Conservation (phyloP, 225 moss, liverwort and hornwort genomes). For the Bryum argenteum region DNA sequence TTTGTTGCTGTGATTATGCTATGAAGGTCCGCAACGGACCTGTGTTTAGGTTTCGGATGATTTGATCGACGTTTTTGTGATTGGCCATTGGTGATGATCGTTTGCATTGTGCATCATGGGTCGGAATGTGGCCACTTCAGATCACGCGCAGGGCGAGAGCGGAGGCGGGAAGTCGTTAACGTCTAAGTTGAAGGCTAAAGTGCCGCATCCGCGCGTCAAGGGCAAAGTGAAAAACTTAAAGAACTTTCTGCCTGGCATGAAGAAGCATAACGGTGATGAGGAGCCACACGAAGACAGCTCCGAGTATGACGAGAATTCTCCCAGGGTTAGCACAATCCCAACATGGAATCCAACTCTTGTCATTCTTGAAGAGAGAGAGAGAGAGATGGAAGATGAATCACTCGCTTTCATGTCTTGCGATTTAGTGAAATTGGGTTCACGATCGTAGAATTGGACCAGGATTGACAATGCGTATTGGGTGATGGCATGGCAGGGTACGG, state of each 20-base stretch:
- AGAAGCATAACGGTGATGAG: conserved; percentile 32
- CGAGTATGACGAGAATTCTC: conserved; percentile 49
- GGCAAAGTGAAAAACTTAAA: conserved; percentile 46
- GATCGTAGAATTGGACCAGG: neutral
- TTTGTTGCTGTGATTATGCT: neutral
- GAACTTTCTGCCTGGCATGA: conserved; percentile 41
- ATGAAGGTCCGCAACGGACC: neutral
- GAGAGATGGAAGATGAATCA: no score
- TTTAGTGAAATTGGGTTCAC: neutral
- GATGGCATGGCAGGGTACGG: conserved; percentile 29
- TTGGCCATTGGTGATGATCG: neutral
- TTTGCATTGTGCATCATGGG: conserved; percentile 11
- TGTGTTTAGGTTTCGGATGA: neutral
- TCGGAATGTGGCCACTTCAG: conserved; percentile 23
- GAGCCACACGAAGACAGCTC: conserved; percentile 33
- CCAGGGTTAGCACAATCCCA: conserved; percentile 34
- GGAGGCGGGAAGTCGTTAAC: conserved; percentile 48
- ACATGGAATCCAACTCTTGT: no score
- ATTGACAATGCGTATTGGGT: neutral
- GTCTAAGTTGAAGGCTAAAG: conserved; percentile 37
- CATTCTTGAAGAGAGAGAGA: neutral
- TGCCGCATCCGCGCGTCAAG: conserved; percentile 37
- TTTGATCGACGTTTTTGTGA: neutral
- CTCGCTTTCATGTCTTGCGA: neutral
- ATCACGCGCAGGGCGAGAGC: conserved; percentile 39